A percentile compares a stretch with the other conserved stretches of the same genome.
phyloP scores from a whole-genome alignment of 257 asterid genomes.

The Solanum bulbocastanum region DNA sequence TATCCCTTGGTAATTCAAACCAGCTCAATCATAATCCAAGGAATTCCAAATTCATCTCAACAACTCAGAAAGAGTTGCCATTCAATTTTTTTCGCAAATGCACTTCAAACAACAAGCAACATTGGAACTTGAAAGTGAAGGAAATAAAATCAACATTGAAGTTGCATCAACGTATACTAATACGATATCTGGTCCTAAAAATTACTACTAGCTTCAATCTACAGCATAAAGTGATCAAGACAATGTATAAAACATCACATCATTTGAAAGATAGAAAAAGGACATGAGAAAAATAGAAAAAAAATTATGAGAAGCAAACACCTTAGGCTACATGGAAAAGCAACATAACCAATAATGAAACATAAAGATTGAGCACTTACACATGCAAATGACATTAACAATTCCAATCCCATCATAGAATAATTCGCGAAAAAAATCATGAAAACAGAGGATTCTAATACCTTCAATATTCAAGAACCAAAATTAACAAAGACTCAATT shows the following conservation, averaged over 20 bases:
- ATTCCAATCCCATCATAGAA: not conserved
- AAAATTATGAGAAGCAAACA: not conserved
- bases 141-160: not conserved
- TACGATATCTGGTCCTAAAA: not conserved
- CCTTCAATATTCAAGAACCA: not conserved
- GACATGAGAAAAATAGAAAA: not conserved
- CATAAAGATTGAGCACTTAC: not conserved
- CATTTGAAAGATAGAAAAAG: not conserved
- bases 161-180: not conserved
- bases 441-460: not conserved
- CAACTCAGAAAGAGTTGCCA: not conserved
- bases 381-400: not conserved
- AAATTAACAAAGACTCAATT: not conserved
- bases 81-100: not conserved
- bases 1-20: not conserved
- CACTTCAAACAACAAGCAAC: not conserved
- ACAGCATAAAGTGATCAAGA: not conserved
- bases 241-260: not conserved
- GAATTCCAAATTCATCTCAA: not conserved
- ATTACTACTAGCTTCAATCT: not conserved
- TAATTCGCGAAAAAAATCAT: not conserved
- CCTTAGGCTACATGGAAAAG: not conserved
- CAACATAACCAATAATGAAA: not conserved
- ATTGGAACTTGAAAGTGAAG: not conserved
- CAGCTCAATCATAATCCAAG: not conserved